Conservation (phyloP, 2,329 filamentous ascomycete species). For the Allantophomopsis cytisporea region DNA sequence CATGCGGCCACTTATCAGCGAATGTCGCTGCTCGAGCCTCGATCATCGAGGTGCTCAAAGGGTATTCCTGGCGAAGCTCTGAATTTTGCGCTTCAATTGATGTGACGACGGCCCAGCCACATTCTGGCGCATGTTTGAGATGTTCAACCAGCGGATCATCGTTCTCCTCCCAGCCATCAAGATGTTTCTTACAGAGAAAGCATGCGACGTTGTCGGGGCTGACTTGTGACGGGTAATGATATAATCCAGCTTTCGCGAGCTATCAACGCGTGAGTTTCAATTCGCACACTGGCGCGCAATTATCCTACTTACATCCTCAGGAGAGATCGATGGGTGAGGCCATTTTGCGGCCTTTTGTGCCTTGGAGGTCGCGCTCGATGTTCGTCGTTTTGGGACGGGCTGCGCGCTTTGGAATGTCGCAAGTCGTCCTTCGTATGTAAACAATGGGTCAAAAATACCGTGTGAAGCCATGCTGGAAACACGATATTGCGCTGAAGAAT, state of each 20-base stretch:
- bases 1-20: constrained; percentile 75
- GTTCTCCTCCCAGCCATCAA: constrained; percentile 84
- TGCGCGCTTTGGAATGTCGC: constrained; percentile 63
- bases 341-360: constrained; percentile 49
- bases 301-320: constrained; percentile 40
- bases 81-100: constrained; percentile 46
- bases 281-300: not conserved
- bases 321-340: constrained; percentile 61
- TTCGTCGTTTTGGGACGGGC: constrained; percentile 51
- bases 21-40: constrained; percentile 77
- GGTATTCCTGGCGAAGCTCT: constrained; percentile 58
- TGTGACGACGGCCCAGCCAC: constrained; percentile 73
- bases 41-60: constrained; percentile 54
- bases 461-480: constrained; percentile 10
- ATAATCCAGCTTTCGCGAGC: constrained; percentile 87
- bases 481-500: no score
- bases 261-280: constrained; percentile 22
- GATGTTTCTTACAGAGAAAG: constrained; percentile 69
- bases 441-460: constrained; percentile 28
- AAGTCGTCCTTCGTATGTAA: constrained; percentile 62
- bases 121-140: constrained; percentile 66
- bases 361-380: constrained; percentile 49
- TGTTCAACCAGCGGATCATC: constrained; percentile 81
- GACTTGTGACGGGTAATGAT: constrained; percentile 61
- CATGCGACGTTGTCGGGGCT: constrained; percentile 83